A percentile compares a stretch with the other conserved stretches of the same genome.
Evolutionary conservation across 1,139 yeast species (phyloP).

Genomic region (Blastobotrys capitulatus): DNA sequence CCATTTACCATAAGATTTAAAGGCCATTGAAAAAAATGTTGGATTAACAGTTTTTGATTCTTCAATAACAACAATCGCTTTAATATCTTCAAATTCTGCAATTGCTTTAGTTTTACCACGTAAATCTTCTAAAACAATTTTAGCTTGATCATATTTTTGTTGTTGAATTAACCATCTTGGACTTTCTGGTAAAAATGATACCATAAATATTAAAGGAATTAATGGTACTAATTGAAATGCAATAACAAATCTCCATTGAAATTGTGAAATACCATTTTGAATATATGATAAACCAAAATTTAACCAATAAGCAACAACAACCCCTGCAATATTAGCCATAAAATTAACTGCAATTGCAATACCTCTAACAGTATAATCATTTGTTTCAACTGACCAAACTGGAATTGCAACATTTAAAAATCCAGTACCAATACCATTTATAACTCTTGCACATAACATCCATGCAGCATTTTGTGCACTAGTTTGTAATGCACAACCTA

Average conservation of each 20-base stretch:
- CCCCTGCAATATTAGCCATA: slow-evolving; percentile 39
- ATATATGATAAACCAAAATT: slow-evolving; percentile 68
- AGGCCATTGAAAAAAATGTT: slow-evolving; percentile 12
- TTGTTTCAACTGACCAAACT: slow-evolving; percentile 52
- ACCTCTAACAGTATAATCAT: slow-evolving; percentile 51
- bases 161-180: slow-evolving; percentile 13
- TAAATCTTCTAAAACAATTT: slow-evolving; percentile 8
- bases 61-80: slow-evolving; percentile 11
- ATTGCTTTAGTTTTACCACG: slow-evolving; percentile 9
- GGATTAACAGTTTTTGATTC: slow-evolving; percentile 11
- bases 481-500: slow-evolving; percentile 34
- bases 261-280: slow-evolving; percentile 18
- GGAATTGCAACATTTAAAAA: slow-evolving; percentile 56
- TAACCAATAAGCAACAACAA: slow-evolving; percentile 73
- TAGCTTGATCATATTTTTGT: slow-evolving; percentile 13
- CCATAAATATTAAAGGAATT: slow-evolving; percentile 11
- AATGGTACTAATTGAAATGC: slow-evolving; percentile 27
- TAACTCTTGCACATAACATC: slow-evolving; percentile 44
- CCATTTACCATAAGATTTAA: slow-evolving; percentile 20
- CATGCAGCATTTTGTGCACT: slow-evolving; percentile 29
- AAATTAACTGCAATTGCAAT: slow-evolving; percentile 52
- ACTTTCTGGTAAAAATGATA: slow-evolving; percentile 7
- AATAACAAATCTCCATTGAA: slow-evolving; percentile 31
- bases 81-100: slow-evolving; percentile 29
- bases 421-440: slow-evolving; percentile 56